Percentiles rank a stretch among this genome's conserved stretches.
phyloP scores from a whole-genome alignment of 257 asterid species.

The Salvia hispanica region DNA sequence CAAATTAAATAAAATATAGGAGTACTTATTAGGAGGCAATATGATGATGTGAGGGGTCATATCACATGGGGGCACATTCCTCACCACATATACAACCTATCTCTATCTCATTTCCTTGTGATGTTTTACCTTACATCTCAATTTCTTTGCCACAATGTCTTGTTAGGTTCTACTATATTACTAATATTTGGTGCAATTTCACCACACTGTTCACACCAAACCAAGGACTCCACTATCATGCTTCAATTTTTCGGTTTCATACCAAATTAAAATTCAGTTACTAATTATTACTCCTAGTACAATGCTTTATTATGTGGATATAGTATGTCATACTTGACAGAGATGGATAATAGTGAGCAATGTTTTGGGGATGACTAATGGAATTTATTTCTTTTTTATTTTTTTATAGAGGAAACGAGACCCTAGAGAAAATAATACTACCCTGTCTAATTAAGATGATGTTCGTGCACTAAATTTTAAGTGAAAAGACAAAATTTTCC shows the following conservation, averaged over 20 bases:
- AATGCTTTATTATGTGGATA: not conserved
- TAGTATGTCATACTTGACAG: no score
- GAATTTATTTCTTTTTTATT: not conserved
- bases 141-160: constrained; percentile 12
- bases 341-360: no score
- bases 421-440: not conserved
- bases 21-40: not conserved
- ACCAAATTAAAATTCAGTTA: not conserved
- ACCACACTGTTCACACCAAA: constrained; percentile 13
- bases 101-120: constrained; percentile 20
- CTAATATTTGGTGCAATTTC: constrained; percentile 5
- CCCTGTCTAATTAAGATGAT: no score
- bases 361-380: no score
- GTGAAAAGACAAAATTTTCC: not conserved
- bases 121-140: constrained; percentile 33
- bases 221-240: not conserved
- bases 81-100: constrained; percentile 37
- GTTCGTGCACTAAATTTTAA: not conserved
- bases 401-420: not conserved
- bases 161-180: not conserved
- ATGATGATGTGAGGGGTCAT: constrained; percentile 42
- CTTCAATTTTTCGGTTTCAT: not conserved
- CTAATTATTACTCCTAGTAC: not conserved
- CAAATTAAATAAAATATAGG: not conserved
- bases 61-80: constrained; percentile 53